Evolutionary conservation across 352 stramenopile genomes (phyloP), one percentile per base, ranked within the genome.

Genomic region (Globisporangium perplexum): DNA sequence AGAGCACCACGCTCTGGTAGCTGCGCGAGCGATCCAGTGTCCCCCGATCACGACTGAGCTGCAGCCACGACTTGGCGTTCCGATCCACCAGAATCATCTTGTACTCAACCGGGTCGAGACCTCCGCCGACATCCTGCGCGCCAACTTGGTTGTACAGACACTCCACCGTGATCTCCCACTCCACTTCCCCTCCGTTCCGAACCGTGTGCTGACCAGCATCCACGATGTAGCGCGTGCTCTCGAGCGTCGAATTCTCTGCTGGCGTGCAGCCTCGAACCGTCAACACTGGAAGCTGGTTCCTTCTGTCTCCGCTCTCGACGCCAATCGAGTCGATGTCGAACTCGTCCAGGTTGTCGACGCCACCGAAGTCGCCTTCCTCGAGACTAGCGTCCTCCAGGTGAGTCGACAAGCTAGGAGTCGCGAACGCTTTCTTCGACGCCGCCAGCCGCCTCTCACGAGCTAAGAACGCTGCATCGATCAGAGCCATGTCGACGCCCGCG

Each of bases 91-190:
- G 65, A 53, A 74, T 72, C 18, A 95, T 53, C 26, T 78, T 83
- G 55, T 93, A 95, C 22, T 93, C 83, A 1, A 93, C 71, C 4
- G 73, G 67, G 38, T 92, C 77, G 35, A 74, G 60, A 12, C 62
- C 52, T n/a, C 47, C 47, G 39, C 50, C 44, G 42, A 48, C 45
- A 15, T 81, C 69, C 35, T 53, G 53, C 33, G 51, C 57, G 33
- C 56, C 64, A 22, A 56, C 31, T 30, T 69, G 54, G 41, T 63
- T 83, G 51, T 83, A 88, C n/a, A 85, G 55, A 45, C 79, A 85
- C 61, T 95, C 83, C 20, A 95, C 72, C 1, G 85, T 93, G 53
- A 95, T 92, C 47, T 95, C 85, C 85, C 85, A 95, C 55, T 95
- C 85, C 20, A 95, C 77, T 64, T 93, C 83, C 56, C 81, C 83